A percentile compares a stretch with the other conserved stretches of the same genome.
Conservation (phyloP, 2,329 filamentous ascomycete genomes). For the Eutypella sp. region DNA sequence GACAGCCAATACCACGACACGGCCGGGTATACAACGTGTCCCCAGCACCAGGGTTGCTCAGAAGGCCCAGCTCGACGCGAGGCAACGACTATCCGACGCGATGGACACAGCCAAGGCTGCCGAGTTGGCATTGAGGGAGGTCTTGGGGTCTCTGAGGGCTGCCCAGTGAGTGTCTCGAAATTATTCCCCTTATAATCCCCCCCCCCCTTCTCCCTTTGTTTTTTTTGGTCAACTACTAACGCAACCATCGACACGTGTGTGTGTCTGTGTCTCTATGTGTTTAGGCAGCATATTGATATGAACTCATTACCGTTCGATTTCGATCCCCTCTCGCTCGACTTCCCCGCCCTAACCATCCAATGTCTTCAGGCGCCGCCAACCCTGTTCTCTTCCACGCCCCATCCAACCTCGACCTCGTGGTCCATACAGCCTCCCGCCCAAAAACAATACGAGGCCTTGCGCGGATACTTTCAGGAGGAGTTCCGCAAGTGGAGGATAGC, state of each 20-base stretch:
- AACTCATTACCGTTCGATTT: conserved; percentile 66
- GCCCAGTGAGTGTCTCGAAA: conserved; percentile 60
- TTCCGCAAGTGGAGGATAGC: conserved; percentile 61
- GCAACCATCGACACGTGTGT: conserved; percentile 7
- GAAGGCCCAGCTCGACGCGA: conserved; percentile 60
- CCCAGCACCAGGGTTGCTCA: conserved; percentile 47
- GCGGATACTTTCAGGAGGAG: conserved; percentile 60
- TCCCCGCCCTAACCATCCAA: conserved; percentile 77
- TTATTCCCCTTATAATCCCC: conserved; percentile 24
- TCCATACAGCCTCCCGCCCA: conserved; percentile 70
- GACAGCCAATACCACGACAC: conserved; percentile 17
- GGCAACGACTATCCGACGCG: conserved; percentile 61
- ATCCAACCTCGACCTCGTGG: conserved; percentile 75
- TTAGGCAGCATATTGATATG: conserved; percentile 52
- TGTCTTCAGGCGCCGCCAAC: conserved; percentile 77
- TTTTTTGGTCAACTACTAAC: conserved; percentile 9
- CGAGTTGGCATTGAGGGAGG: conserved; percentile 77
- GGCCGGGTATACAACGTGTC: conserved; percentile 32
- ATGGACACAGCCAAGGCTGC: conserved; percentile 76
- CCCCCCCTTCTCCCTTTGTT: neutral
- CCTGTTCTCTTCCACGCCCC: conserved; percentile 74
- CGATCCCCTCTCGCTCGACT: conserved; percentile 79
- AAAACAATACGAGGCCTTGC: conserved; percentile 69
- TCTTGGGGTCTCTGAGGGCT: conserved; percentile 75
- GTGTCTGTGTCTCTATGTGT: too few relatives aligned